phyloP scores from a whole-genome alignment of 2,329 filamentous ascomycete species.

The Botrytis byssoidea region DNA sequence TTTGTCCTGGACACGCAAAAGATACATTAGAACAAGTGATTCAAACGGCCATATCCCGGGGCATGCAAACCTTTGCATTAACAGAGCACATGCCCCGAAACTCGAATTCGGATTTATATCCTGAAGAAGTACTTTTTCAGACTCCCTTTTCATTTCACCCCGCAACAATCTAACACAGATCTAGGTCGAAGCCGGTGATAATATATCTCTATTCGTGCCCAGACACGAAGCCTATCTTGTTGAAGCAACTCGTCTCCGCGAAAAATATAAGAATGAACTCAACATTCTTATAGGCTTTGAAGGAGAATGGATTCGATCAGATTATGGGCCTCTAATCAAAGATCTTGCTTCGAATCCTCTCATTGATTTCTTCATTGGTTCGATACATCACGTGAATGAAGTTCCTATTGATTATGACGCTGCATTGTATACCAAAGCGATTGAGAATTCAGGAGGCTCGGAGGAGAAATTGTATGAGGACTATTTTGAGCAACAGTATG shows the following conservation, averaged over 20 bases:
- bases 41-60: conserved; percentile 70
- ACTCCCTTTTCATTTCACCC: background rate
- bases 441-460: conserved; percentile 47
- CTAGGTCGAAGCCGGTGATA: conserved; percentile 48
- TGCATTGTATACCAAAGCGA: conserved; percentile 55
- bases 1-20: conserved; percentile 87
- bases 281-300: conserved; percentile 88
- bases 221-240: conserved; percentile 70
- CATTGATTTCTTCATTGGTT: conserved; percentile 90
- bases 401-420: conserved; percentile 87
- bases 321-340: conserved; percentile 56
- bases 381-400: conserved; percentile 83
- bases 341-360: conserved; percentile 57
- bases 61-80: conserved; percentile 80
- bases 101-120: conserved; percentile 75
- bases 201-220: conserved; percentile 48
- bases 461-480: conserved; percentile 75
- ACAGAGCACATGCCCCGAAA: conserved; percentile 95
- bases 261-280: conserved; percentile 68
- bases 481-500: conserved; percentile 85
- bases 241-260: conserved; percentile 72
- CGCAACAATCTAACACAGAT: conserved; percentile 31
- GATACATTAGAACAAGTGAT: conserved; percentile 82
- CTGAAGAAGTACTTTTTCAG: conserved; percentile 70
- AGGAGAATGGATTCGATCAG: conserved; percentile 82